Evolutionary conservation across 805 yeast genomes (phyloP), one percentile per base, ranked within the genome.

Genomic region (Saccharomycopsis fodiens): DNA sequence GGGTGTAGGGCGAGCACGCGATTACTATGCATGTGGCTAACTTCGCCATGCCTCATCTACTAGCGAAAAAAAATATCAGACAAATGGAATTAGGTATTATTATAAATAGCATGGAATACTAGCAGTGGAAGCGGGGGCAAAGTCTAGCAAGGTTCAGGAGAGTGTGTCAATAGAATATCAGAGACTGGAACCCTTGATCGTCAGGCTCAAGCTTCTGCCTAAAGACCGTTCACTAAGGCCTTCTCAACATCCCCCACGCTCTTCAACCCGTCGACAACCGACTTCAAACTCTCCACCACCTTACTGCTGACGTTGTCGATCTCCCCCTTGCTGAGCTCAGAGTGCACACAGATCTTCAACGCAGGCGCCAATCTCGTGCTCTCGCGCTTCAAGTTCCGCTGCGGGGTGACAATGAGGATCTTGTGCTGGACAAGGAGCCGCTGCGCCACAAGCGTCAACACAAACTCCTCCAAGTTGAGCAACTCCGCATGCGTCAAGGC

Each of bases 341-440:
- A 66, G 47, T 73, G 75, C 34, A 76, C 57, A 51, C 68, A 65
- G 20, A 83, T 56, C 45, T 74, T 68, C 53, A 84, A 62, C 48
- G 78, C 76, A 38, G 86, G 86, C 41, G 75, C 70, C 36, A 79
- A 63, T 7, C 93, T 87, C 50, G 84, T 68, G 42, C 78, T 65
- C 59, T 88, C 97, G 58, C 82, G 94, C 54, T 76, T 79, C 45
- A 81, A 67, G 10, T 87, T 68, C 56, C 95, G 77, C 34, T 79
- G 66, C 2, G 65, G 53, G 48, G 69, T 55, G 8, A 76, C 70
- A 39, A 89, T 70, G 50, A 87, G 70, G 15, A 85, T 68, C 39
- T 68, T 71, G 13, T 76, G 74, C 15, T 70, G 61, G 8, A 59
- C 57, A 45, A 84, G 68, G 7, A 78, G 67, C 19, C 62, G 61